Evolutionary conservation across 106 monocot genomes (phyloP).

Genomic region (Allium fistulosum): DNA sequence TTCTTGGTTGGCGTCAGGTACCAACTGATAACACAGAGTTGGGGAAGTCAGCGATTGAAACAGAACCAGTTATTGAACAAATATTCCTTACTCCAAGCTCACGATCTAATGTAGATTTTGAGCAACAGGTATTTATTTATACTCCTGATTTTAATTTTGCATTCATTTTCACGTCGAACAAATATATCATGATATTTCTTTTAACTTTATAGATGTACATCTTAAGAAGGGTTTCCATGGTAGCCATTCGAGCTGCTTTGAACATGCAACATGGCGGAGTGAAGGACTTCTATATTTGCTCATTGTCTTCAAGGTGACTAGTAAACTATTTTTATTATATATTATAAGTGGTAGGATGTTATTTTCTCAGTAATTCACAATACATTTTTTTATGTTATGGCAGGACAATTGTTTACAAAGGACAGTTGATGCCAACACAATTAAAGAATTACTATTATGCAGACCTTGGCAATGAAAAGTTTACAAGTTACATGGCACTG

Average conservation of each 20-base stretch:
- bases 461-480: slow-evolving; percentile 91
- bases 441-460: slow-evolving; percentile 85
- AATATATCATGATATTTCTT: neutral
- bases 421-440: slow-evolving; percentile 87
- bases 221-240: slow-evolving; percentile 80
- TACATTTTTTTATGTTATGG: neutral
- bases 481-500: slow-evolving; percentile 99
- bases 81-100: slow-evolving; percentile 76
- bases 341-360: no score
- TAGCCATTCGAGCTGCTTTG: slow-evolving; percentile 82
- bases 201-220: slow-evolving; percentile 74
- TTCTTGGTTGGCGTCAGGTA: slow-evolving; percentile 92
- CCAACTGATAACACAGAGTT: slow-evolving; percentile 85
- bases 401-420: slow-evolving; percentile 98
- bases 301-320: slow-evolving; percentile 69
- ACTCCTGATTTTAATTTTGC: neutral
- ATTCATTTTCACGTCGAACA: neutral
- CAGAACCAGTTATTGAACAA: slow-evolving; percentile 94
- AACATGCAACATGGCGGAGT: slow-evolving; percentile 65
- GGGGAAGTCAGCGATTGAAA: slow-evolving; percentile 81
- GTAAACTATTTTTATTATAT: no score
- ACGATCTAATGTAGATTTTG: slow-evolving; percentile 65
- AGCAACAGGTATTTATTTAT: slow-evolving; percentile 85
- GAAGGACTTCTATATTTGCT: slow-evolving; percentile 94
- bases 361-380: no score